Evolutionary conservation across 768 basidiomycete species (phyloP), one percentile per base, ranked within the genome.

Genomic region (Kwoniella mangroviensis): DNA sequence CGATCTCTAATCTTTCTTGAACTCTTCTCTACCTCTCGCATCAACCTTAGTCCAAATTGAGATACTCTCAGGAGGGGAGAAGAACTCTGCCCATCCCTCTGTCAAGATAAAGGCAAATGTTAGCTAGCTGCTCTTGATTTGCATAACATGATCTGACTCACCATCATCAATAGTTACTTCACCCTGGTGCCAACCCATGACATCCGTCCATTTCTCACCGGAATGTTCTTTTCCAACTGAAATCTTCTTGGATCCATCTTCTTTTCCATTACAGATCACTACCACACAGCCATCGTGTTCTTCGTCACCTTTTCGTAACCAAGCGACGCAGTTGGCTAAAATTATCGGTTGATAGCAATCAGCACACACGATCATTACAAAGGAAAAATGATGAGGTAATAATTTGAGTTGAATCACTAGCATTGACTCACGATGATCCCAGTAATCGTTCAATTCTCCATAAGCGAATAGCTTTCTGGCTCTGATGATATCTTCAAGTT

Each of bases 11-110:
- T 77, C 57, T 75, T 83, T 84, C 65, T 76, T 79, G 71, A 84
- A 86, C 70, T 83, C 83, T 26, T 85, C 84, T 40, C 84, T 63
- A 24, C 85, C 85, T 41, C 79, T 72, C 0, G 85, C 85, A 69
- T 84, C 83, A 24, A 75, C 78, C 74, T 84, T 84, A 21, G 81
- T 81, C 85, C 85, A 86, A 60, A 86, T 82, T 4, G 83, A 80
- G 54, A 86, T 79, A 70, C 82, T 83, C 63, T 81, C 78, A 10
- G 80, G 75, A 21, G 83, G 82, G 65, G 82, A 85, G 41, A 64
- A 72, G 83, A 86, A 86, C 45, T 84, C 83, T 10, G 83, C 85
- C 85, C 85, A 86, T 17, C 85, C 85, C 63, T 86, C 85, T 78
- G 52, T 15, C 21, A 9, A 28, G 9, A 19, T 42, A 42, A 15